These are phyloP conservation scores for Ascocoryne sarcoides DNA, from an alignment of 2,329 filamentous ascomycete genomes.

Conservation along the genomic window DNA sequence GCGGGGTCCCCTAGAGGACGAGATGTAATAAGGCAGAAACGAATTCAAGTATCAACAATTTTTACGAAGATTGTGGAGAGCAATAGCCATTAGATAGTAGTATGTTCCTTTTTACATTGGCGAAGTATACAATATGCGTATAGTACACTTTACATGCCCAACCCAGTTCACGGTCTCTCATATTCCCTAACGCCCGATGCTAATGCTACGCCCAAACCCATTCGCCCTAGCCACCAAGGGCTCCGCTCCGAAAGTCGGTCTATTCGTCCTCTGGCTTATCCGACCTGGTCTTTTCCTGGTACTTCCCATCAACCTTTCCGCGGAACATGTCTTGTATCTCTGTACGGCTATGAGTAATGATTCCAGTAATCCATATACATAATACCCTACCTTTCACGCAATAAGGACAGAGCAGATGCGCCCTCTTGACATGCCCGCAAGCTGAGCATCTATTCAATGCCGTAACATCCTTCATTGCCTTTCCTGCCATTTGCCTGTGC, in stretches of 20 bases:
- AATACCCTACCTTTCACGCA: conserved; percentile 66
- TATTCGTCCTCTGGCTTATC: too few species aligned
- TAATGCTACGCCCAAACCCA: too few species aligned
- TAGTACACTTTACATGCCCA: conserved; percentile 3
- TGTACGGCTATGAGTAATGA: conserved; percentile 17
- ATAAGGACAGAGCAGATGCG: conserved; percentile 79
- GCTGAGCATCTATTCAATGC: conserved; percentile 80
- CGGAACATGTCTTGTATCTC: conserved; percentile 27
- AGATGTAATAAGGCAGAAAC: too few species aligned
- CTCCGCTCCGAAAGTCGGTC: too few species aligned
- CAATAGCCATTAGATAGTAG: too few species aligned
- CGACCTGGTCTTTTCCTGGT: conserved; percentile 5
- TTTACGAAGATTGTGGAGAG: too few species aligned
- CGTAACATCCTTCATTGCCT: conserved; percentile 85
- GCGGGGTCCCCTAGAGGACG: too few species aligned
- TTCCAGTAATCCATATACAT: too few species aligned
- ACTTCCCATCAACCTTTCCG: conserved; percentile 9
- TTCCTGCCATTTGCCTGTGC: conserved; percentile 88
- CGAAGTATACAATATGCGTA: too few species aligned
- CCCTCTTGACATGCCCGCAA: conserved; percentile 80
- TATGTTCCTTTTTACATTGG: too few species aligned
- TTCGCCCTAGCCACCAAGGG: too few species aligned
- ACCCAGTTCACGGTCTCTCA: neutral
- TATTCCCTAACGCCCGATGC: conserved; percentile 17
- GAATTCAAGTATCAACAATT: too few species aligned